Base-by-base conservation (phyloP, 805 yeast species). In the Candida peoriensis region DNA sequence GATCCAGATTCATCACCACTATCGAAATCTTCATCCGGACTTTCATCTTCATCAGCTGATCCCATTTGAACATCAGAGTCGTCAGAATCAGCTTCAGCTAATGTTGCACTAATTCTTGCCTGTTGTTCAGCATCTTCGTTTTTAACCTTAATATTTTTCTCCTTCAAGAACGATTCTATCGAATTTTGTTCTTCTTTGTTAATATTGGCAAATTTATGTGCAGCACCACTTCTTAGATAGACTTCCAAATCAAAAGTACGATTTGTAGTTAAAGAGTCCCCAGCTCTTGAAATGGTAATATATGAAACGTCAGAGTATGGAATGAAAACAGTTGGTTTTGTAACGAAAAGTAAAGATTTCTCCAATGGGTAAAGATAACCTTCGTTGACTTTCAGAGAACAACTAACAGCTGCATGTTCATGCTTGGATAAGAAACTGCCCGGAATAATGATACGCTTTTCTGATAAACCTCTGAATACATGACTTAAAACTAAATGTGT, bases 311-410 rank as follows among this genome's bases (percentile, higher is more conserved):
- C 97, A 1, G 83, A 66, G 58, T 76, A 83, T 37, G 97, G 95
- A 44, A 93, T 84, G 58, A 84, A 84, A 26, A 93, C 76, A 0
- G 97, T 88, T 29, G 98, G 96, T 58, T 93, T 93, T 17, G 96
- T 88, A 31, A 90, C 81, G 56, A 93, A 90, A 43, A 93, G 63
- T 54, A 93, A 76, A 37, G 95, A 84, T 61, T 86, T 84, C 46
- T 93, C 98, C 39, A 93, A 71, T n/a, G 95, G 87, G 59, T 85
- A 93, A 41, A 93, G 63, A 49, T 88, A 83, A 20, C 98, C 97
- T 65, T 93, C 97, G 33, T 85, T 82, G 0, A 97, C 97, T 60
- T 90, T 93, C 48, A 86, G 74, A 6, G 97, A 86, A 63, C 97
- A 90, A 15, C 87, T 72, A 20, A 93, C 82, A 4, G 95, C 96